Percentiles rank a stretch among this genome's conserved stretches.
Conservation (phyloP, 2,329 filamentous ascomycete species). For the Trichoderma guizhouense region DNA sequence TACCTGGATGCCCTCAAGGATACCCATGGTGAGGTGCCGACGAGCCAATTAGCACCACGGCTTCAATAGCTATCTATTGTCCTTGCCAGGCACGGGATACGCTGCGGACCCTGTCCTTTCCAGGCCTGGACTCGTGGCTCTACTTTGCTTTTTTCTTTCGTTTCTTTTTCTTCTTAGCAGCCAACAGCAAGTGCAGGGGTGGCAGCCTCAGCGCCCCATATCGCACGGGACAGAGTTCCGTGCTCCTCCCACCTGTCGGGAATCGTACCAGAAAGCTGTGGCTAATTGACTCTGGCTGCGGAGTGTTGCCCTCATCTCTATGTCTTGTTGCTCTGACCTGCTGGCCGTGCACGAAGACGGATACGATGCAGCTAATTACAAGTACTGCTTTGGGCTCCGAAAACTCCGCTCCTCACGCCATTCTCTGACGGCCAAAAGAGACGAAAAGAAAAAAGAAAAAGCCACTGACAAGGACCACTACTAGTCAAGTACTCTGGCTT, state of each 20-base stretch:
- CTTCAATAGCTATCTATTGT: background rate
- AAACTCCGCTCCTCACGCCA: slow-evolving; percentile 13
- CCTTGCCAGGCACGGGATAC: background rate
- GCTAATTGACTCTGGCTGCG: background rate
- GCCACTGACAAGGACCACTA: background rate
- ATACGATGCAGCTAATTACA: background rate
- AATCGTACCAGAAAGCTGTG: background rate
- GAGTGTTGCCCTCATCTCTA: background rate
- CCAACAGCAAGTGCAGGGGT: slow-evolving; percentile 9
- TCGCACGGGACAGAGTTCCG: background rate
- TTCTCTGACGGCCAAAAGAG: background rate
- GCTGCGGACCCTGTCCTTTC: background rate
- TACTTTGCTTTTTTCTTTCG: background rate
- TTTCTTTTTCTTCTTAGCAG: background rate
- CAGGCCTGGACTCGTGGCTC: background rate
- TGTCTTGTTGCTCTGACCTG: background rate
- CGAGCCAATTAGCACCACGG: background rate
- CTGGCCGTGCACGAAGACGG: background rate
- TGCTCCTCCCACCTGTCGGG: background rate
- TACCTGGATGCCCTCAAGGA: background rate
- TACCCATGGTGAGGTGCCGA: background rate
- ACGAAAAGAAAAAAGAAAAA: background rate
- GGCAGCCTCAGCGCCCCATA: background rate
- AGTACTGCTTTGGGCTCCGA: background rate
- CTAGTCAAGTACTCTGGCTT: background rate